These are phyloP conservation scores for Isatis lusitanica DNA, from an alignment of 441 rosid species.

Conservation along the genomic window DNA sequence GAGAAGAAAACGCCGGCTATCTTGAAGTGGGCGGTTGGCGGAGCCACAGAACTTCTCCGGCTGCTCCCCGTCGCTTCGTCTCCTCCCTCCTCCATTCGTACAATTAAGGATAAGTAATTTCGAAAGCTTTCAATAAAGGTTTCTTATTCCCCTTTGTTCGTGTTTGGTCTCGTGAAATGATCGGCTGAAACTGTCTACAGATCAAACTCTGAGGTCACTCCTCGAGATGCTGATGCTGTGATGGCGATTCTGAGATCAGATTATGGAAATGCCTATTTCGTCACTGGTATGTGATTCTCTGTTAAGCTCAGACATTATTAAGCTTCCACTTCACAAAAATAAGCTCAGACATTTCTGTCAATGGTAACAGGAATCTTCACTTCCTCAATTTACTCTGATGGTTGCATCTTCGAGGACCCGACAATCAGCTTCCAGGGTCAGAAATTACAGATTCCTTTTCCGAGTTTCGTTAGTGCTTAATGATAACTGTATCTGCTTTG, in stretches of 20 bases:
- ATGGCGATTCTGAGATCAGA: slow-evolving; percentile 55
- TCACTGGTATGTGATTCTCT: slow-evolving; percentile 55
- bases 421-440: slow-evolving; percentile 46
- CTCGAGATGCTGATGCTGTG: slow-evolving; percentile 53
- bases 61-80: slow-evolving; percentile 44
- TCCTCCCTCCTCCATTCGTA: slow-evolving; percentile 15
- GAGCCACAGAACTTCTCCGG: slow-evolving; percentile 72
- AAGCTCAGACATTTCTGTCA: background rate
- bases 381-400: slow-evolving; percentile 40
- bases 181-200: slow-evolving; percentile 1
- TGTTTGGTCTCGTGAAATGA: slow-evolving; percentile 11
- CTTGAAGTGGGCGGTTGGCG: slow-evolving; percentile 63
- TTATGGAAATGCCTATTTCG: slow-evolving; percentile 81
- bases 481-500: slow-evolving; percentile 1
- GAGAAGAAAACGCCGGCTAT: slow-evolving; percentile 49
- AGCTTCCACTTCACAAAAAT: background rate
- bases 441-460: background rate
- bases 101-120: slow-evolving; percentile 40
- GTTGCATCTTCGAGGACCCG: slow-evolving; percentile 66
- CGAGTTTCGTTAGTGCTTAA: background rate
- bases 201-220: slow-evolving; percentile 31
- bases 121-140: background rate
- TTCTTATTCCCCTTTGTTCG: background rate
- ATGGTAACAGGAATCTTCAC: slow-evolving; percentile 14
- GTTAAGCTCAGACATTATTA: background rate